Percentiles rank a stretch among this genome's conserved stretches.
Evolutionary conservation across 2,329 filamentous ascomycete species (phyloP).

Genomic region (Xylaria sp.): DNA sequence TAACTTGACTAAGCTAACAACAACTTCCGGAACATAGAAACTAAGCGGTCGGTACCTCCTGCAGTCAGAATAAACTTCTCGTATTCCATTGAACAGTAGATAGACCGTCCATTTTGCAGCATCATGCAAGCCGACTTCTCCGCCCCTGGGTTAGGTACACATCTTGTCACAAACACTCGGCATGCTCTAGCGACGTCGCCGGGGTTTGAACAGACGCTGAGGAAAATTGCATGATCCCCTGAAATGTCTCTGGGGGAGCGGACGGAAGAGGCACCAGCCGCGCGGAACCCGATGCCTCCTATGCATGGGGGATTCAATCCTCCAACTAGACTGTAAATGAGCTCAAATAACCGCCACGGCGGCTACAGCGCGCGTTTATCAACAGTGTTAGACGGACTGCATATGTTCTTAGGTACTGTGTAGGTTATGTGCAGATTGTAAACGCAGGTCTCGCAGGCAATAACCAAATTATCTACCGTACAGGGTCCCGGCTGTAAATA

Average conservation of each 20-base stretch:
- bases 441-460: not conserved
- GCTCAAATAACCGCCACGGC: not conserved
- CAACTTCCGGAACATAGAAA: not conserved
- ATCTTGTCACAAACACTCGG: slow-evolving; percentile 11
- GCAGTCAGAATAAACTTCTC: slow-evolving; percentile 4
- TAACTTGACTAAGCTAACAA: slow-evolving; percentile 6
- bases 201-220: slow-evolving; percentile 16
- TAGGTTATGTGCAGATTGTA: not conserved
- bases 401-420: not conserved
- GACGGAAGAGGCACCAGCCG: slow-evolving; percentile 27
- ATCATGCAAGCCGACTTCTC: not conserved
- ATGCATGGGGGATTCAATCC: slow-evolving; percentile 1
- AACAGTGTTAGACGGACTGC: not conserved
- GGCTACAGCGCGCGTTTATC: slow-evolving; percentile 15
- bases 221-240: not conserved
- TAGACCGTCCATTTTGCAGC: slow-evolving; percentile 24
- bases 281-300: slow-evolving; percentile 25
- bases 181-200: not conserved
- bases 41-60: not conserved
- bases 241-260: not conserved
- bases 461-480: not conserved
- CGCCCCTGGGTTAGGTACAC: not conserved
- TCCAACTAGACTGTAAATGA: not conserved
- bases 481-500: not conserved
- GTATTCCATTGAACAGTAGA: not conserved